Percentiles rank a stretch among this genome's conserved stretches.
These are phyloP conservation scores for Rhytidiadelphus loreus DNA, from an alignment of 225 moss, liverwort and hornwort genomes.

Conservation along the genomic window DNA sequence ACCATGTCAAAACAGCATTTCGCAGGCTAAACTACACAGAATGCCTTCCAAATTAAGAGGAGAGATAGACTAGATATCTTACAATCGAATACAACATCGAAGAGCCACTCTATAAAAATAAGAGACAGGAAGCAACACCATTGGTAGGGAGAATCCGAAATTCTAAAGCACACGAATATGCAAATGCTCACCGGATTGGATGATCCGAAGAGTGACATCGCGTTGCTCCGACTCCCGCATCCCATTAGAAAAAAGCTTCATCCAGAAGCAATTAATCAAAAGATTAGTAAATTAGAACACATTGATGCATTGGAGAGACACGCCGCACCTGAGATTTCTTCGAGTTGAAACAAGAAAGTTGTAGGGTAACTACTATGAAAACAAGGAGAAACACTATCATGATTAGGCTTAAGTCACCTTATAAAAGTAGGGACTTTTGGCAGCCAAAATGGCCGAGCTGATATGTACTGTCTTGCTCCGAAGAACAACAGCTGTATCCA, in stretches of 20 bases:
- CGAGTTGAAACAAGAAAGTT: background rate
- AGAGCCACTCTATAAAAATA: background rate
- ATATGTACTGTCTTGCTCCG: conserved; percentile 77
- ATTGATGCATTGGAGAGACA: background rate
- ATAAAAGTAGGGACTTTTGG: conserved; percentile 95
- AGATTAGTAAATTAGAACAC: background rate
- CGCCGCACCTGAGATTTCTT: background rate
- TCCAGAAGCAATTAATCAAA: background rate
- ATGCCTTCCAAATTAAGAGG: background rate
- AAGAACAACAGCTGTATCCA: conserved; percentile 56
- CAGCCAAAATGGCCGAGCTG: conserved; percentile 97
- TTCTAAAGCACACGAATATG: background rate
- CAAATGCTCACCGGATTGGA: conserved; percentile 44
- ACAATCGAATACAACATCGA: background rate
- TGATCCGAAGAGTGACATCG: conserved; percentile 75
- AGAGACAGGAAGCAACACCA: background rate
- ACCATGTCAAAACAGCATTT: conserved; percentile 1
- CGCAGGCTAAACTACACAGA: background rate
- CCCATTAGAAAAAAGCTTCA: conserved; percentile 97
- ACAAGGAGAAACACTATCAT: background rate
- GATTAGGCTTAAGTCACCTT: conserved; percentile 37
- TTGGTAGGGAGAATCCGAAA: background rate
- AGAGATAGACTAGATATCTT: background rate
- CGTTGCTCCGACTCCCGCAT: conserved; percentile 99
- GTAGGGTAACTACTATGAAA: background rate